phyloP scores from a whole-genome alignment of 148 eudicot genomes.

The Chenopodium suecicum region DNA sequence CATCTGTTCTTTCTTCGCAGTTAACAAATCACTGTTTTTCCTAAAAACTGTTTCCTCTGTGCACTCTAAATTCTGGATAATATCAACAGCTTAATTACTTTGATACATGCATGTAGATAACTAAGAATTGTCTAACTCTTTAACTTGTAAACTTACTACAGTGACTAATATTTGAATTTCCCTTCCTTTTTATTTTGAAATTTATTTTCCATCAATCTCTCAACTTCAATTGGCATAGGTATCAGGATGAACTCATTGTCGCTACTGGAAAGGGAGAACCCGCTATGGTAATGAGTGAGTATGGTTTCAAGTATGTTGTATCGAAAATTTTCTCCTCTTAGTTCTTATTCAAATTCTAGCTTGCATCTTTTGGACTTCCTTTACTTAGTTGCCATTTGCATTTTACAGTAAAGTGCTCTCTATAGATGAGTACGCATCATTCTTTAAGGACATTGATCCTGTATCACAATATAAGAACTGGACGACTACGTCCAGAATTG shows the following conservation, averaged over 20 bases:
- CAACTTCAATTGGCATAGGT: conserved; percentile 23
- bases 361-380: conserved; percentile 1
- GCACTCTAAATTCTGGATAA: too few relatives aligned
- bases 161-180: not conserved
- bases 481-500: conserved; percentile 30
- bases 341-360: not conserved
- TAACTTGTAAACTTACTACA: not conserved
- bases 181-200: not conserved
- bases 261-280: conserved; percentile 58
- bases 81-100: too few relatives aligned
- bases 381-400: not conserved
- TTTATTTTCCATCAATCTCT: not conserved
- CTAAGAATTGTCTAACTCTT: too few relatives aligned
- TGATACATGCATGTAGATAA: too few relatives aligned
- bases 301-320: conserved; percentile 55
- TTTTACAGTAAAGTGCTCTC: conserved; percentile 46
- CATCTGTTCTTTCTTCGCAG: too few relatives aligned
- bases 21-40: too few relatives aligned
- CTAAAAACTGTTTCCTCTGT: too few relatives aligned
- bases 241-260: conserved; percentile 48
- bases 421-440: conserved; percentile 49
- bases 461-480: conserved; percentile 50
- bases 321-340: not conserved
- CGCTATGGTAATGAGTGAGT: conserved; percentile 51
- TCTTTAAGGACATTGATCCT: conserved; percentile 54